phyloP scores from a whole-genome alignment of 306 rosid genomes.

The Vigna angularis region DNA sequence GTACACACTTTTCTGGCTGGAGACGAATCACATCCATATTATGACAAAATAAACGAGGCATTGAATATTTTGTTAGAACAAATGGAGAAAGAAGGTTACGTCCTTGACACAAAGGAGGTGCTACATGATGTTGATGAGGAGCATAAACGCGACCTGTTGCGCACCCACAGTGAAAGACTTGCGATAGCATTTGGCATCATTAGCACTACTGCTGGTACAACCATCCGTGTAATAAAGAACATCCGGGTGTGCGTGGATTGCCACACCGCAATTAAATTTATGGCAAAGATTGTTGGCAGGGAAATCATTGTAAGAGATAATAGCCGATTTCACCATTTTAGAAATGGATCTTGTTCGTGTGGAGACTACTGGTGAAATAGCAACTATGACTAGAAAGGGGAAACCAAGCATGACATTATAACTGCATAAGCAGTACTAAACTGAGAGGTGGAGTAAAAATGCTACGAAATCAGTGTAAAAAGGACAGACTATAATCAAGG shows the following conservation, averaged over 20 bases:
- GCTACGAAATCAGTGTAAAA: constrained; percentile 22
- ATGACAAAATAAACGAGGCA: constrained; percentile 65
- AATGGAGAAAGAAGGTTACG: constrained; percentile 82
- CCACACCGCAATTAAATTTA: constrained; percentile 76
- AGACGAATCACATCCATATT: constrained; percentile 77
- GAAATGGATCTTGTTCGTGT: constrained; percentile 67
- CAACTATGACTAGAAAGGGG: background rate
- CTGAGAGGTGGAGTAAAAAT: constrained; percentile 29
- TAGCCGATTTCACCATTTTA: constrained; percentile 91
- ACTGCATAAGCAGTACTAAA: constrained; percentile 20
- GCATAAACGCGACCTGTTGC: constrained; percentile 65
- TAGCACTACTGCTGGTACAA: constrained; percentile 76
- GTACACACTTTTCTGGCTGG: constrained; percentile 82
- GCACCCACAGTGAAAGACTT: constrained; percentile 82
- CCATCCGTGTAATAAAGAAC: constrained; percentile 82
- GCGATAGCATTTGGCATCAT: constrained; percentile 90
- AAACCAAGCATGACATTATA: background rate
- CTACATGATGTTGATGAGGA: constrained; percentile 84
- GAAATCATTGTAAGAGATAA: constrained; percentile 88
- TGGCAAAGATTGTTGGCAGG: constrained; percentile 76
- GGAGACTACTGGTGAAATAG: constrained; percentile 72
- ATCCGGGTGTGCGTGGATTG: constrained; percentile 79
- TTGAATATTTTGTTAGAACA: constrained; percentile 67
- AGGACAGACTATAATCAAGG: constrained; percentile 11
- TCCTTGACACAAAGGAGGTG: constrained; percentile 67